These are phyloP conservation scores for Phytophthora sp. DNA, from an alignment of 352 stramenopile species.

Conservation along the genomic window DNA sequence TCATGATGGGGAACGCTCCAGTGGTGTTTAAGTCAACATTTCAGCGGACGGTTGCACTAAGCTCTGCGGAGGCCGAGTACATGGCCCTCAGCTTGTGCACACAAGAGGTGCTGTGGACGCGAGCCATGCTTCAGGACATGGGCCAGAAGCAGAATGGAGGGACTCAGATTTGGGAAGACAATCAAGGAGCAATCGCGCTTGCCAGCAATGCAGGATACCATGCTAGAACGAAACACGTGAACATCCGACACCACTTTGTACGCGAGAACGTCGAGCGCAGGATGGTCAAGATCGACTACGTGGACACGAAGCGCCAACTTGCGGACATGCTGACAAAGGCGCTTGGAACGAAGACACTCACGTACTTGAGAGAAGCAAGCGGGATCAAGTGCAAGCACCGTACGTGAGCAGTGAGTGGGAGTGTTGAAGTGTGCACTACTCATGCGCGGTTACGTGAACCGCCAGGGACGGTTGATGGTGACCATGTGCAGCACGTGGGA, in stretches of 20 bases:
- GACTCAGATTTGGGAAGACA: conserved; percentile 8
- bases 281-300: no score
- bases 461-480: no score
- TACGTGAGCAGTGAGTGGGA: no score
- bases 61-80: conserved; percentile 12
- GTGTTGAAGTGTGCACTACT: no score
- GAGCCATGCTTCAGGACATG: conserved; percentile 7
- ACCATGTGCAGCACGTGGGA: no score
- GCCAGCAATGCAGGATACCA: neutral
- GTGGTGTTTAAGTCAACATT: conserved; percentile 9
- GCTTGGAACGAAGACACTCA: no score
- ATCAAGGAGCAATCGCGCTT: conserved; percentile 10
- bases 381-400: no score
- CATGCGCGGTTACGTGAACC: no score
- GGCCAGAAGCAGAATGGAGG: neutral
- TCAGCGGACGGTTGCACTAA: conserved; percentile 8
- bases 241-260: conserved; percentile 1
- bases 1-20: neutral
- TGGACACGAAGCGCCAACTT: no score
- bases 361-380: no score
- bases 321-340: no score
- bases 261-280: neutral
- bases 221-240: neutral
- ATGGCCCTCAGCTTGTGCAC: conserved; percentile 7
- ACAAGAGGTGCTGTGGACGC: conserved; percentile 2